Conservation (phyloP, 208 protist genomes). For the Phytomonas francai region DNA sequence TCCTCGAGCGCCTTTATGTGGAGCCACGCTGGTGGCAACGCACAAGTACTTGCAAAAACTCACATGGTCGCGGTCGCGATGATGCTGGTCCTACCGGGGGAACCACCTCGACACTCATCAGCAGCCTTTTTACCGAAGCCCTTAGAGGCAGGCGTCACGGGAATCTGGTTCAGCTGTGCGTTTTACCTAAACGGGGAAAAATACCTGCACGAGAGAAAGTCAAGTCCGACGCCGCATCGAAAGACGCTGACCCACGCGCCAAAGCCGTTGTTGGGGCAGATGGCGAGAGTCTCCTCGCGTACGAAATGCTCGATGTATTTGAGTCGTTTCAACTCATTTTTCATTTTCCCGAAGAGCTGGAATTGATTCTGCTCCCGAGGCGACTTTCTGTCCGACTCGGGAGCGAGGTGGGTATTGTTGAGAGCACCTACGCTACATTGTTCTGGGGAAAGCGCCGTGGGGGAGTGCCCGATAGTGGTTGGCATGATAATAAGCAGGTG, state of each 20-base stretch:
- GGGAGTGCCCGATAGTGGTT: neutral
- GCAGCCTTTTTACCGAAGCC: constrained; percentile 40
- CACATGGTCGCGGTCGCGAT: neutral
- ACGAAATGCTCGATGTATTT: constrained; percentile 58
- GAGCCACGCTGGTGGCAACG: constrained; percentile 72
- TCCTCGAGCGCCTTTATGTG: constrained; percentile 44
- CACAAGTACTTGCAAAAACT: neutral
- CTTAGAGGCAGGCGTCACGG: constrained; percentile 46
- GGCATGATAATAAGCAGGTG: neutral
- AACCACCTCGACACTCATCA: constrained; percentile 41
- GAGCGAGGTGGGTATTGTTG: constrained; percentile 13
- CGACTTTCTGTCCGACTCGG: constrained; percentile 39
- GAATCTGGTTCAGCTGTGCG: constrained; percentile 44
- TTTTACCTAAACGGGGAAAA: constrained; percentile 19
- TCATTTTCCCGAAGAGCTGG: constrained; percentile 41
- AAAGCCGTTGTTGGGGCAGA: neutral
- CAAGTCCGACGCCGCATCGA: too few relatives aligned
- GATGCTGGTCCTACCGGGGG: constrained; percentile 17
- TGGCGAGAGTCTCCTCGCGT: neutral
- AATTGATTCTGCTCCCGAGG: constrained; percentile 43
- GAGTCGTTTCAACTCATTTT: constrained; percentile 66
- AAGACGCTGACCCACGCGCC: neutral
- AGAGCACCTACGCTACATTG: constrained; percentile 37
- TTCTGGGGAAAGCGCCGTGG: constrained; percentile 66
- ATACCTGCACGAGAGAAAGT: neutral